A percentile compares a stretch with the other conserved stretches of the same genome.
Evolutionary conservation across 83 land plant genomes (phyloP).

Genomic region (Diphasiastrum complanatum): DNA sequence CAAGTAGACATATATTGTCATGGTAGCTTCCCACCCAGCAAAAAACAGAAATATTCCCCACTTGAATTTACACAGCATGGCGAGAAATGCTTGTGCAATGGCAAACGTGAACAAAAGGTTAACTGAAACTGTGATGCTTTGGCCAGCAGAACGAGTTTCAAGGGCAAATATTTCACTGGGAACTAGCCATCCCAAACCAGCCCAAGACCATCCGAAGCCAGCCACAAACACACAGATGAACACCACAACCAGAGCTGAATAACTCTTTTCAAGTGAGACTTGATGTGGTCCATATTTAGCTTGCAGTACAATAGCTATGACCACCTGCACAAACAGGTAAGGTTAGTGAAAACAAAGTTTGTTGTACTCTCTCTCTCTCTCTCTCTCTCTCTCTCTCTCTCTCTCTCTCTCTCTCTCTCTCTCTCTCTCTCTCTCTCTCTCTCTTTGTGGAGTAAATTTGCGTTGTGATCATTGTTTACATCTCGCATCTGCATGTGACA

Average conservation of each 20-base stretch:
- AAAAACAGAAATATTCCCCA: slow-evolving; percentile 30
- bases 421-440: too few relatives aligned
- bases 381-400: too few relatives aligned
- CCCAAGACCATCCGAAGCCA: slow-evolving; percentile 37
- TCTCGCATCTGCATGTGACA: too few relatives aligned
- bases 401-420: too few relatives aligned
- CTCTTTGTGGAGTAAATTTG: too few relatives aligned
- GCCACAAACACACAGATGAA: slow-evolving; percentile 26
- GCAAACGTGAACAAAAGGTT: slow-evolving; percentile 26
- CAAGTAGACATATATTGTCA: slow-evolving; percentile 19
- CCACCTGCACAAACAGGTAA: slow-evolving; percentile 5
- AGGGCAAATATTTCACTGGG: slow-evolving; percentile 33
- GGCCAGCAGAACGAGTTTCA: slow-evolving; percentile 33
- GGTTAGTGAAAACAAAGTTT: neutral
- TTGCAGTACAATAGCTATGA: slow-evolving; percentile 11
- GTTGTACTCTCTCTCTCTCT: neutral
- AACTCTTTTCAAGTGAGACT: slow-evolving; percentile 15
- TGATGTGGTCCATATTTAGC: slow-evolving; percentile 16
- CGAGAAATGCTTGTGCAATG: slow-evolving; percentile 27
- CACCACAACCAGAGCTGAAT: slow-evolving; percentile 16
- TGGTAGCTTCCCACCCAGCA: slow-evolving; percentile 14
- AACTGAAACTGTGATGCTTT: slow-evolving; percentile 32
- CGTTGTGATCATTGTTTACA: too few relatives aligned
- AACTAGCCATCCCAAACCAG: slow-evolving; percentile 30
- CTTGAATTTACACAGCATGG: slow-evolving; percentile 35